A percentile compares a stretch with the other conserved stretches of the same genome.
These are phyloP conservation scores for Aspergillus sp. DNA, from an alignment of 2,329 filamentous ascomycete genomes.

Conservation along the genomic window DNA sequence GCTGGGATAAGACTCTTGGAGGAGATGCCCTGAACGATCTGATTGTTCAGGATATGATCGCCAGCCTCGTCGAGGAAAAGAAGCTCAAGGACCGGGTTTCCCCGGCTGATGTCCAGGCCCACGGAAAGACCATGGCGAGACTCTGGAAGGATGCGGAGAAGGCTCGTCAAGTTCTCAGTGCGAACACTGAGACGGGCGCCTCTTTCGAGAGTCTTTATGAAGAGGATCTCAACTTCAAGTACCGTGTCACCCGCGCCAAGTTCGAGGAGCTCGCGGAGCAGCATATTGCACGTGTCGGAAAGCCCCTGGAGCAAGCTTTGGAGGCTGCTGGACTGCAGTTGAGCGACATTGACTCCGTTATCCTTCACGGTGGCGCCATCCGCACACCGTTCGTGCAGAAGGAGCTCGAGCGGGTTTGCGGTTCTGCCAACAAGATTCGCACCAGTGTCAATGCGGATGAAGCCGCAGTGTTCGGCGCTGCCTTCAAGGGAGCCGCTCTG, in stretches of 20 bases:
- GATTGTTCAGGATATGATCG: conserved; percentile 85
- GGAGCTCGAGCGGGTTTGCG: conserved; percentile 74
- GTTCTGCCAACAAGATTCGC: conserved; percentile 75
- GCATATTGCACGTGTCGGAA: conserved; percentile 67
- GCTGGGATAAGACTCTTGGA: conserved; percentile 87
- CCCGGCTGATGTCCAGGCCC: conserved; percentile 56
- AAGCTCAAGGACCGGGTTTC: conserved; percentile 47
- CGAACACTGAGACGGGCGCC: conserved; percentile 77
- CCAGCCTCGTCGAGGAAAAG: conserved; percentile 71
- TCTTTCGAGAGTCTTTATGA: conserved; percentile 83
- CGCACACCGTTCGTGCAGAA: conserved; percentile 94
- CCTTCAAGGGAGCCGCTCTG: conserved; percentile 87
- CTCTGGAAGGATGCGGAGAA: conserved; percentile 91
- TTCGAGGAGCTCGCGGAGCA: conserved; percentile 77
- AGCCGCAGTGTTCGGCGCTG: conserved; percentile 91
- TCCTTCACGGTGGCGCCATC: conserved; percentile 86
- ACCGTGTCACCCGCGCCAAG: conserved; percentile 76
- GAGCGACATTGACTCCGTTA: conserved; percentile 80
- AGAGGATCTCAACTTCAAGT: conserved; percentile 90
- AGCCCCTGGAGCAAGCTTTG: conserved; percentile 73
- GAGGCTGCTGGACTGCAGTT: conserved; percentile 71
- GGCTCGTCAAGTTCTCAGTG: conserved; percentile 84
- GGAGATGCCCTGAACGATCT: conserved; percentile 86
- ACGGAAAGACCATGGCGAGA: conserved; percentile 84
- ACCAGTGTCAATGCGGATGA: conserved; percentile 97